Base-by-base conservation (phyloP, 495 filamentous ascomycete genomes). In the Neurospora sublineolata region DNA sequence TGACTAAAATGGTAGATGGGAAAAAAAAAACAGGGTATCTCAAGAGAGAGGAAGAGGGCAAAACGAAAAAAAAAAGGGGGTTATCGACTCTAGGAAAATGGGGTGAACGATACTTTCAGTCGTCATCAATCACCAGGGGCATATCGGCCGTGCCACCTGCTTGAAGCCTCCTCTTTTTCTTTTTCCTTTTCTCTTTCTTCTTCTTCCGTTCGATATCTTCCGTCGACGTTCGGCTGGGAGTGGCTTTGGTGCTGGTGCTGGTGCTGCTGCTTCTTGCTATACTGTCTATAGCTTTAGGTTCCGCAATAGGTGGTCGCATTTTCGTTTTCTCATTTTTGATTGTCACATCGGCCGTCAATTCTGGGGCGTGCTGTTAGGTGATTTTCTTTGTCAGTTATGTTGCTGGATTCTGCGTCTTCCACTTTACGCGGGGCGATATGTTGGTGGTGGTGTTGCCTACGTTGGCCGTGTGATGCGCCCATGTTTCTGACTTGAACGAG, bases 381-480 rank as follows among this genome's bases (percentile, higher is more conserved):
- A 30, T 60, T 33, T 60, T n/a, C 8, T 27, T 18, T n/a, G 71
- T 72, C 30, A 72, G 71, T 72, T 37, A 37, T 33, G 52, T 16
- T 60, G 52, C 11, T 33, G 52, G 52, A 2, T 60, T 30, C 52
- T 60, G 33, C 52, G 23, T 30, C 52, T 60, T 18, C 52, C 52
- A 30, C 46, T n/a, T 37, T 16, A 27, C 4, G n/a, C 46, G 64
- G 44, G 69, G 37, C 27, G 37, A n/a, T 20, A 37, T 42, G 8
- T 38, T 73, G 33, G 39, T 60, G 33, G 40, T 73, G 40, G 23
- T 40, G 68, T 23, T 73, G 71, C 75, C 70, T 78, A 76, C 75
- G 14, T 46, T 69, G 58, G 73, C 60, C 33, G 30, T 70, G n/a
- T 71, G 71, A 37, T 69, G 42, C 7, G 67, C 70, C 76, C 76